These are phyloP conservation scores for Solanum clarkiae DNA, from an alignment of 257 asterid species.

Conservation along the genomic window DNA sequence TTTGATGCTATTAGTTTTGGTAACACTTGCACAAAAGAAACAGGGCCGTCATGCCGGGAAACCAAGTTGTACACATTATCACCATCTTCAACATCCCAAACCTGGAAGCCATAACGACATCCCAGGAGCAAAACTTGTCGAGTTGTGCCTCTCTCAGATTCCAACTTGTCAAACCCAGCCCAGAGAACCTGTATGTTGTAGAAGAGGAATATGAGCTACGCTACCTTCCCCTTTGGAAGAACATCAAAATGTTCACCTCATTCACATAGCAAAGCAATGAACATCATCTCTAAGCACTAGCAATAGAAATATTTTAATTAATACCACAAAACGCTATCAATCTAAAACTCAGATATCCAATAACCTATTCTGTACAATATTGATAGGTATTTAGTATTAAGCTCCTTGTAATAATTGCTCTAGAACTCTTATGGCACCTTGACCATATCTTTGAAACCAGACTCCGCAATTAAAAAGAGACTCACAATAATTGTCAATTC, in stretches of 20 bases:
- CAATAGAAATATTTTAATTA: neutral
- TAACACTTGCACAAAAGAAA: slow-evolving; percentile 61
- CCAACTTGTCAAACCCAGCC: slow-evolving; percentile 60
- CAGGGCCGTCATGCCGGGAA: slow-evolving; percentile 84
- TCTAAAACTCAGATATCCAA: neutral
- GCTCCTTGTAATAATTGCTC: neutral
- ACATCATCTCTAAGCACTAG: neutral
- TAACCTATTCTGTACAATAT: neutral
- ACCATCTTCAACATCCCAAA: slow-evolving; percentile 93
- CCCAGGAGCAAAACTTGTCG: slow-evolving; percentile 54
- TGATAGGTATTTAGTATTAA: neutral
- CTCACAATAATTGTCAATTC: neutral
- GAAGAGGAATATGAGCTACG: neutral
- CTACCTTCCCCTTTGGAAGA: neutral
- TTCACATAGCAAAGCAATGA: neutral
- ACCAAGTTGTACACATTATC: slow-evolving; percentile 67
- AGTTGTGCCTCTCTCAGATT: slow-evolving; percentile 21
- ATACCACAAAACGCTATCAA: neutral
- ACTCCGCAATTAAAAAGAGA: neutral
- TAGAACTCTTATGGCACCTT: neutral
- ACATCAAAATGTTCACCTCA: neutral
- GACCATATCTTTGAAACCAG: neutral
- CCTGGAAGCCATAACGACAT: slow-evolving; percentile 68
- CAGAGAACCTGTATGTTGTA: slow-evolving; percentile 52
- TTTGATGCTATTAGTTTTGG: slow-evolving; percentile 52